Evolutionary conservation across 2,329 filamentous ascomycete species (phyloP).

Genomic region (Pseudopyricularia javanii): DNA sequence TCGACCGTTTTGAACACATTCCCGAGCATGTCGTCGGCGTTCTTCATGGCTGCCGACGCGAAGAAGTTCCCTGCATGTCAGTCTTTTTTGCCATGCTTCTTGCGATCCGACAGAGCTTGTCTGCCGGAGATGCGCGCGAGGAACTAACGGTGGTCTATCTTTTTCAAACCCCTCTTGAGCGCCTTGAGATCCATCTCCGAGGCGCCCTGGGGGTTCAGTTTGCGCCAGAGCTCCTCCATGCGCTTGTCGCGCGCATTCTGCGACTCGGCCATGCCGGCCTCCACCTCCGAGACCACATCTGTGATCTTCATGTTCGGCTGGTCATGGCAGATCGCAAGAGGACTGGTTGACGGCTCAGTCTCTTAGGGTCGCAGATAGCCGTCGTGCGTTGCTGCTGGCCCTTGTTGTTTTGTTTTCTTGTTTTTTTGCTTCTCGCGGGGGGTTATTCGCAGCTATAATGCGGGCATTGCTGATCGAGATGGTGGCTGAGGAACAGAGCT

Average conservation of each 20-base stretch:
- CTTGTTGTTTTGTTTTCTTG: background rate
- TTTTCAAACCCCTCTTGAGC: slow-evolving; percentile 71
- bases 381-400: background rate
- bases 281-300: slow-evolving; percentile 37
- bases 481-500: background rate
- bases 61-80: background rate
- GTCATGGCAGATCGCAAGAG: slow-evolving; percentile 20
- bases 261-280: slow-evolving; percentile 62
- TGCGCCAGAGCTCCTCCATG: slow-evolving; percentile 73
- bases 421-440: background rate
- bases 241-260: slow-evolving; percentile 69
- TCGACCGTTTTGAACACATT: slow-evolving; percentile 76
- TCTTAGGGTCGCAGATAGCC: background rate
- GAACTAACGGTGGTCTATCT: slow-evolving; percentile 76
- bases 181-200: slow-evolving; percentile 76
- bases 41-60: slow-evolving; percentile 53
- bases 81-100: background rate
- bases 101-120: background rate
- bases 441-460: background rate
- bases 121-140: background rate
- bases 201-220: slow-evolving; percentile 63
- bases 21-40: slow-evolving; percentile 75
- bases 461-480: background rate
- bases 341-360: background rate
- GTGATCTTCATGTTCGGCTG: slow-evolving; percentile 29